Evolutionary conservation across 495 filamentous ascomycete genomes (phyloP).

Genomic region (Tuber indicum): DNA sequence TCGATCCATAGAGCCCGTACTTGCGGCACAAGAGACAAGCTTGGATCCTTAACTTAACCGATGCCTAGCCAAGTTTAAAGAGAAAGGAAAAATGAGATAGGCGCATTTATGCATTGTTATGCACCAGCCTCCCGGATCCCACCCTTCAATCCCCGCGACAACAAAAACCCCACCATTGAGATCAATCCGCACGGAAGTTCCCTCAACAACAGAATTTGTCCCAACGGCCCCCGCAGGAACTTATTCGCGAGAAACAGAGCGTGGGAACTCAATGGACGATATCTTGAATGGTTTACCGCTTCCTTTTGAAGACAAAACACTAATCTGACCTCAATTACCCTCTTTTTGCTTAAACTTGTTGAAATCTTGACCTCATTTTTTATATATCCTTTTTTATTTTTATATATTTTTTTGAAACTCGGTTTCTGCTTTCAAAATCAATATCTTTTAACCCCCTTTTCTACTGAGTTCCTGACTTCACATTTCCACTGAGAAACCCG

Average conservation of each 20-base stretch:
- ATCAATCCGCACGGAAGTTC: conserved; percentile 1
- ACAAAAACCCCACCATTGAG: conserved; percentile 18
- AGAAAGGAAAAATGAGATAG: neutral
- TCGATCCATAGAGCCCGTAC: neutral
- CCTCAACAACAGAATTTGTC: conserved; percentile 10
- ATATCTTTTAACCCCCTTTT: neutral
- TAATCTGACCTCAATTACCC: conserved; percentile 9
- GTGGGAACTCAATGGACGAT: conserved; percentile 19
- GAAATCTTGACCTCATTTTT: conserved; percentile 1
- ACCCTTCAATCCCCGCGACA: conserved; percentile 8
- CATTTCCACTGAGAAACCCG: neutral
- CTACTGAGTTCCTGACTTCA: neutral
- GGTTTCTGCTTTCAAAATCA: neutral
- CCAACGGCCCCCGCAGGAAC: conserved; percentile 5
- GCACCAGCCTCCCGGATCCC: neutral
- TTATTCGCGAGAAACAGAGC: neutral
- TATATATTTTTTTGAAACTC: neutral
- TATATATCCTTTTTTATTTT: neutral
- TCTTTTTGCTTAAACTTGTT: conserved; percentile 5
- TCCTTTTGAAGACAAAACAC: conserved; percentile 13
- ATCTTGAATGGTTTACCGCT: conserved; percentile 13
- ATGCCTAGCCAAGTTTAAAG: neutral
- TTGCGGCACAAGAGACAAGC: neutral
- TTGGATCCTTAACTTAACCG: neutral
- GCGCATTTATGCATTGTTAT: neutral